Evolutionary conservation across 805 yeast species (phyloP).

Genomic region (Hanseniaspora vineae): DNA sequence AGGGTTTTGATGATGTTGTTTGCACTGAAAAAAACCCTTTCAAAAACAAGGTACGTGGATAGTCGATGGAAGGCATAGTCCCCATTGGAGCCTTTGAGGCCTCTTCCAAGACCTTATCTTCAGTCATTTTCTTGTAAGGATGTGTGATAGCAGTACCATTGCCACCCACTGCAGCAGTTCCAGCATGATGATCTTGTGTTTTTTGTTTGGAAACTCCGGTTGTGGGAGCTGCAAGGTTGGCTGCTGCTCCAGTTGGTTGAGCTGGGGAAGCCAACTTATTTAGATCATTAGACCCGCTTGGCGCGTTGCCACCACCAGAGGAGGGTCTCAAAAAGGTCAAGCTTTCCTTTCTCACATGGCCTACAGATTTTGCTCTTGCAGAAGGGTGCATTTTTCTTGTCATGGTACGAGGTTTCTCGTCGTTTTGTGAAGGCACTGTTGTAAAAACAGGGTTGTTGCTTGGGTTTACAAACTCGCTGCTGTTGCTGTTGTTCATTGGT

Average conservation of each 20-base stretch:
- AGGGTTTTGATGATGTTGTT: constrained; percentile 84
- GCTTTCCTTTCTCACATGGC: constrained; percentile 55
- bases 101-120: constrained; percentile 33
- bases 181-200: background rate
- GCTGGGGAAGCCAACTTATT: too few species aligned
- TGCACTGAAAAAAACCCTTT: constrained; percentile 92
- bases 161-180: background rate
- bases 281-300: too few species aligned
- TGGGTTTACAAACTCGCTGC: background rate
- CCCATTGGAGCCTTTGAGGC: constrained; percentile 54
- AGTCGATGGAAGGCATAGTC: constrained; percentile 87
- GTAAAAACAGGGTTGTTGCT: too few species aligned
- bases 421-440: too few species aligned
- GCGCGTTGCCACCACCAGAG: constrained; percentile 3
- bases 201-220: background rate
- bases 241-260: background rate
- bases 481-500: constrained; percentile 8
- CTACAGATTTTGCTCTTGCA: constrained; percentile 75
- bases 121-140: constrained; percentile 20
- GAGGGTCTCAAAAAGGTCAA: constrained; percentile 26
- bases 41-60: constrained; percentile 78
- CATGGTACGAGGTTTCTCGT: background rate
- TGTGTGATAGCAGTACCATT: background rate
- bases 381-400: constrained; percentile 48
- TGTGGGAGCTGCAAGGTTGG: background rate